These are phyloP conservation scores for Calcarisporium arbuscula DNA, from an alignment of 2,329 filamentous ascomycete genomes.

Conservation along the genomic window DNA sequence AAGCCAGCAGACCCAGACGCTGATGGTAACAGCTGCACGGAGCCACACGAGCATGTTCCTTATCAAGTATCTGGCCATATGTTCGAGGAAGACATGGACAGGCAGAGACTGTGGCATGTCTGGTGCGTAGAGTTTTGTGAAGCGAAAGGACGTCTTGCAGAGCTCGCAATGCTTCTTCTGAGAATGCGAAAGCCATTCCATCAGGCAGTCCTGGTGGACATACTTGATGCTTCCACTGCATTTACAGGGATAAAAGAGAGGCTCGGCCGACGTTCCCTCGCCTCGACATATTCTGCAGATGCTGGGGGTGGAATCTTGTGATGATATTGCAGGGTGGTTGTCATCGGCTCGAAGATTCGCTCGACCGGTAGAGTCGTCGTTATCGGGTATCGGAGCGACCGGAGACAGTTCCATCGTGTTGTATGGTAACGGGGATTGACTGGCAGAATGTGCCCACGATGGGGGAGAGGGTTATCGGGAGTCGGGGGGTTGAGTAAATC, in stretches of 20 bases:
- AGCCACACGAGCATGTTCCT: slow-evolving; percentile 71
- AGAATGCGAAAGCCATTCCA: slow-evolving; percentile 98
- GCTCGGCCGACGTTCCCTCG: slow-evolving; percentile 75
- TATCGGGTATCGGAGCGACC: too few relatives aligned
- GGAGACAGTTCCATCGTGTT: too few relatives aligned
- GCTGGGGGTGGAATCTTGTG: slow-evolving; percentile 45
- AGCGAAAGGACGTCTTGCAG: slow-evolving; percentile 96
- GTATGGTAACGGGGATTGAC: too few relatives aligned
- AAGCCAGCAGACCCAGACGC: slow-evolving; percentile 83
- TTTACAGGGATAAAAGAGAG: slow-evolving; percentile 96
- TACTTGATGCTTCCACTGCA: slow-evolving; percentile 98
- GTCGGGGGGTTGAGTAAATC: slow-evolving; percentile 1
- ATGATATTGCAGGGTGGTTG: slow-evolving; percentile 11
- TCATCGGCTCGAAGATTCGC: slow-evolving; percentile 21
- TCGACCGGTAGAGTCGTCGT: too few relatives aligned
- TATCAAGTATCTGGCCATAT: slow-evolving; percentile 67
- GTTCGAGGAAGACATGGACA: slow-evolving; percentile 70
- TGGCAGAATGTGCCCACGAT: too few relatives aligned
- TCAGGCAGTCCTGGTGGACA: slow-evolving; percentile 94
- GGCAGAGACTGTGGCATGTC: slow-evolving; percentile 87
- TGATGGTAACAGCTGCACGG: slow-evolving; percentile 68
- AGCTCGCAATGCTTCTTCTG: slow-evolving; percentile 99
- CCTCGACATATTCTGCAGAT: slow-evolving; percentile 97
- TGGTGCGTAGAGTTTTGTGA: slow-evolving; percentile 94
- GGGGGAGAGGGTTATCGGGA: slow-evolving; percentile 9